Conservation (phyloP, 441 rosid species). For the Adansonia gregorii region DNA sequence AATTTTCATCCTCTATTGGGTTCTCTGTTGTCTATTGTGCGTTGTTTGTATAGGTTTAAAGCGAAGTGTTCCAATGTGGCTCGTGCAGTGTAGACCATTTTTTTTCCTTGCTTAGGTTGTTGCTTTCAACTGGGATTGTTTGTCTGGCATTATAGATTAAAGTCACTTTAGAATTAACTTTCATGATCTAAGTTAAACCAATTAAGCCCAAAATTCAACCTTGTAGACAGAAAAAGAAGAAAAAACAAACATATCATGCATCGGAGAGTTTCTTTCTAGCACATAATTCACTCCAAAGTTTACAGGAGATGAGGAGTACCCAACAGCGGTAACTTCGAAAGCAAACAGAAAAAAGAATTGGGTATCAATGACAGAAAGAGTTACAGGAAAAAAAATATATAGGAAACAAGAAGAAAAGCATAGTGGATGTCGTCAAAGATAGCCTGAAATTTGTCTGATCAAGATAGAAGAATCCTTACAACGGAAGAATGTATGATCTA, state of each 20-base stretch:
- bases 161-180: background rate
- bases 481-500: no score
- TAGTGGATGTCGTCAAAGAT: no score
- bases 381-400: background rate
- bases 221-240: background rate
- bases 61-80: conserved; percentile 21
- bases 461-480: no score
- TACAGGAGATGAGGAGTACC: background rate
- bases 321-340: background rate
- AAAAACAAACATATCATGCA: background rate
- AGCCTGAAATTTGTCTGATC: background rate
- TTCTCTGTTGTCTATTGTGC: background rate
- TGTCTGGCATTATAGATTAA: background rate
- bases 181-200: background rate
- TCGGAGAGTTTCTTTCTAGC: background rate
- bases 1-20: conserved; percentile 1
- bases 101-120: background rate
- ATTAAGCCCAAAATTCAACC: background rate
- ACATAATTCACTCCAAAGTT: conserved; percentile 3
- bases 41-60: conserved; percentile 20
- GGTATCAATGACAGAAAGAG: background rate
- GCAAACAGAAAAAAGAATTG: background rate
- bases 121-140: conserved; percentile 20
- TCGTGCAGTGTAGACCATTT: conserved; percentile 23
- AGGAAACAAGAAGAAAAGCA: background rate